Conservation (phyloP, 768 basidiomycete genomes). For the Kwoniella pini region DNA sequence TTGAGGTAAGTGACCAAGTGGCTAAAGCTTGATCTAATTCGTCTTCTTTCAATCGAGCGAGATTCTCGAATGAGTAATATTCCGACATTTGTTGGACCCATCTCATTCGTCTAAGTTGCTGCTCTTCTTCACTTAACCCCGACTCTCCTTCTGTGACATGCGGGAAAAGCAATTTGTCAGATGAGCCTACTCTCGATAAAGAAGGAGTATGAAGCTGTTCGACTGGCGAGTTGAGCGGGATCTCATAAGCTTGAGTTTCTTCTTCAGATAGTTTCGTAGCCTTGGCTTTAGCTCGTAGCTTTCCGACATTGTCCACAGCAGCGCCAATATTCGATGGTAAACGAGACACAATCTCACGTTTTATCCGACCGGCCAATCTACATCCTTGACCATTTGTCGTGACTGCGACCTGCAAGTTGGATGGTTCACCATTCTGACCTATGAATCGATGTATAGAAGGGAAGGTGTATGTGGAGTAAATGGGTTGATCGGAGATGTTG, state of each 20-base stretch:
- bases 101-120: conserved; percentile 69
- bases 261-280: conserved; percentile 55
- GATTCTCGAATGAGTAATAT: conserved; percentile 82
- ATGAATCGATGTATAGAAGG: conserved; percentile 79
- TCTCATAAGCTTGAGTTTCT: conserved; percentile 47
- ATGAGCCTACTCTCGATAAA: conserved; percentile 32
- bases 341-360: conserved; percentile 72
- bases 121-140: conserved; percentile 33
- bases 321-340: conserved; percentile 71
- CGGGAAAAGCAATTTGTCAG: conserved; percentile 21
- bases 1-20: conserved; percentile 30
- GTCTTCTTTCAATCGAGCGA: conserved; percentile 66
- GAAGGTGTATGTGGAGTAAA: conserved; percentile 86
- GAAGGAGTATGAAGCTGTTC: conserved; percentile 51
- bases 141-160: conserved; percentile 3
- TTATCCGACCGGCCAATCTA: conserved; percentile 73
- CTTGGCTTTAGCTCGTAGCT: conserved; percentile 59
- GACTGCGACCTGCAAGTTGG: conserved; percentile 66
- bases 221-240: conserved; percentile 57
- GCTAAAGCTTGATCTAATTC: conserved; percentile 70
- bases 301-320: conserved; percentile 73
- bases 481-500: conserved; percentile 83
- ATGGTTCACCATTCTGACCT: conserved; percentile 52
- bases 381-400: conserved; percentile 93
- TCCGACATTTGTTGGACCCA: conserved; percentile 97